Evolutionary conservation across 257 asterid species (phyloP).

Genomic region (Buddleja alternifolia): DNA sequence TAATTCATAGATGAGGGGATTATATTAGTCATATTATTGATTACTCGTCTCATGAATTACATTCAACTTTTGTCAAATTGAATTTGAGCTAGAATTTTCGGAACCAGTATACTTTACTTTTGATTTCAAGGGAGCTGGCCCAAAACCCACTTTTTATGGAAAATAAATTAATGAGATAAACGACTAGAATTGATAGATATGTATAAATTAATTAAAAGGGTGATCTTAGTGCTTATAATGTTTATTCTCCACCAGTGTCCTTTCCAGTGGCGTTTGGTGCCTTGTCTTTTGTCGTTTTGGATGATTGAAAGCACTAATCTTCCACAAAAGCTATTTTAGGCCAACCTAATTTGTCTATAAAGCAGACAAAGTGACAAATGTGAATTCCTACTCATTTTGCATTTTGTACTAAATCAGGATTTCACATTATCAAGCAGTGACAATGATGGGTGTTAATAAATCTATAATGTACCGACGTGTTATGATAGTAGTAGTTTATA

Average conservation of each 20-base stretch:
- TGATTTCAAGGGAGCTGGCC: background rate
- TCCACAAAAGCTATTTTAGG: constrained; percentile 33
- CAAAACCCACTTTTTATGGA: background rate
- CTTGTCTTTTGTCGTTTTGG: constrained; percentile 49
- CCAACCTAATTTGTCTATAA: constrained; percentile 29
- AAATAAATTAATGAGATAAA: too few species aligned
- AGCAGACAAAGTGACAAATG: background rate
- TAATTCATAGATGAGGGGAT: too few species aligned
- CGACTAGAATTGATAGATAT: too few species aligned
- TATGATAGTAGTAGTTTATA: too few species aligned
- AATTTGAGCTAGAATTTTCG: too few species aligned
- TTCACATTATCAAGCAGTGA: too few species aligned
- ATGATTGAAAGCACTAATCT: constrained; percentile 53
- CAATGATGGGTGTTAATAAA: too few species aligned
- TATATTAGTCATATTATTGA: too few species aligned
- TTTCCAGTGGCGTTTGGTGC: constrained; percentile 48
- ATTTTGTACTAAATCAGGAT: background rate
- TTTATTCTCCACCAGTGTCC: constrained; percentile 51
- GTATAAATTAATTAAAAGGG: background rate
- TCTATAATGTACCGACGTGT: too few species aligned
- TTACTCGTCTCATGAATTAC: too few species aligned
- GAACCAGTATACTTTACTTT: too few species aligned
- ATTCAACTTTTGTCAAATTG: too few species aligned
- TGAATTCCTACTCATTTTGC: background rate
- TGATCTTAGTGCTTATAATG: constrained; percentile 38